Evolutionary conservation across 352 stramenopile genomes (phyloP), one percentile per base, ranked within the genome.

Genomic region (Phytophthora ohioensis): DNA sequence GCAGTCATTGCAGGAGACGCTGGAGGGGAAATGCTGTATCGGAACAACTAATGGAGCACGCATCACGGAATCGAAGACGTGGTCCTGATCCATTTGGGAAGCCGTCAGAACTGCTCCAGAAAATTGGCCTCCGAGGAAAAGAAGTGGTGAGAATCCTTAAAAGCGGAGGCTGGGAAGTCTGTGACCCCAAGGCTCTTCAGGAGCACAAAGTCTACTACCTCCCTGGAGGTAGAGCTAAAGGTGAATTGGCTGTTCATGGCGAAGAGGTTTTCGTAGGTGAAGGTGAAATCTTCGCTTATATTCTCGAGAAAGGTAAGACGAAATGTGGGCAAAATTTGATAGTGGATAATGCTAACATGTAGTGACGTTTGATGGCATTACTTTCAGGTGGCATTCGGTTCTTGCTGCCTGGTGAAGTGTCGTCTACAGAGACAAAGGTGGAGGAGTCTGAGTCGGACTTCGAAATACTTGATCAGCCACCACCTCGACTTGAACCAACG

Each of bases 121-220:
- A 57, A 41, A 73, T 73, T 36, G 66, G 59, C 3, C 45, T 69
- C 15, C 32, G 57, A 31, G 66, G 66, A n/a, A 73, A 73, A 47
- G 58, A 69, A 36, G 66, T 69, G 30, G 58, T 73, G 52, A 54
- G 35, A 5, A 73, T 73, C 41, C 17, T 73, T 13, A 73, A 69
- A 39, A 32, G 31, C 27, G 30, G 53, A 27, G 45, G 46, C 12
- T 73, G 66, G 66, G 58, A 69, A n/a, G 66, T 69, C 36, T 51
- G 54, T 17, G 57, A 68, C 36, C 57, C 66, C 42, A 60, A 59
- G n/a, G 51, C 42, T 30, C 66, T 73, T 54, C 66, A 73, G 21
- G 45, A 67, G 5, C 30, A 73, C 56, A 73, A 73, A 48, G 4
- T 56, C 3, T 73, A 73, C 57, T 67, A 69, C 34, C 6, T 62